phyloP scores from a whole-genome alignment of 2,329 filamentous ascomycete species.

The Fusarium fujikuroi region DNA sequence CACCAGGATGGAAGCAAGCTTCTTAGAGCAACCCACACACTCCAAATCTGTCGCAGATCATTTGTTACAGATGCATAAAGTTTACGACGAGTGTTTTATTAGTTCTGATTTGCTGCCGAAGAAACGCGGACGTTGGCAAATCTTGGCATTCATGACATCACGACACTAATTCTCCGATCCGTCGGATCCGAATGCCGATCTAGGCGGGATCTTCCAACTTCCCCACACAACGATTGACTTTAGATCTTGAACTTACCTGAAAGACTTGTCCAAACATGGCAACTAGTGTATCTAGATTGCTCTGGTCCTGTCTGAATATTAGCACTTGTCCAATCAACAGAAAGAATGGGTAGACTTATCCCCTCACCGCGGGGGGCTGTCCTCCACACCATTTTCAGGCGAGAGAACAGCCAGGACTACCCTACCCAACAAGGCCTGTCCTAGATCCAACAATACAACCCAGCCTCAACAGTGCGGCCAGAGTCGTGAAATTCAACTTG shows the following conservation, averaged over 20 bases:
- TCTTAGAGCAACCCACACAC: conserved; percentile 16
- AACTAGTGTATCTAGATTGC: neutral
- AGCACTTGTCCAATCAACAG: conserved; percentile 31
- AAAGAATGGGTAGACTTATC: conserved; percentile 59
- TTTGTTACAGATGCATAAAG: conserved; percentile 16
- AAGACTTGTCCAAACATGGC: neutral
- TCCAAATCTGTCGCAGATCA: conserved; percentile 3
- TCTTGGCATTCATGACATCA: conserved; percentile 33
- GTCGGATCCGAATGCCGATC: conserved; percentile 12
- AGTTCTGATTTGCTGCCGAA: neutral
- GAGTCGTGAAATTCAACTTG: conserved; percentile 1
- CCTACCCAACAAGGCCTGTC: conserved; percentile 44
- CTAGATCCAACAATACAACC: conserved; percentile 39
- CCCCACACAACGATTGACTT: conserved; percentile 10
- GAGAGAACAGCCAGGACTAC: conserved; percentile 61
- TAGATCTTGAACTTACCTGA: neutral
- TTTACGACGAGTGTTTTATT: neutral
- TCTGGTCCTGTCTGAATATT: conserved; percentile 42
- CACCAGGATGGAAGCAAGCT: conserved; percentile 24
- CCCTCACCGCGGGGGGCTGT: conserved; percentile 57
- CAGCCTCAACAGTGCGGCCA: conserved; percentile 28
- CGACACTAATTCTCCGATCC: conserved; percentile 1
- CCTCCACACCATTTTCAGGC: conserved; percentile 62
- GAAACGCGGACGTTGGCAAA: neutral
- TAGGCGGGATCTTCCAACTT: conserved; percentile 1